A percentile compares a stretch with the other conserved stretches of the same genome.
phyloP scores from a whole-genome alignment of 176 grass and related monocot species.

The Dendrocalamus sinicus region DNA sequence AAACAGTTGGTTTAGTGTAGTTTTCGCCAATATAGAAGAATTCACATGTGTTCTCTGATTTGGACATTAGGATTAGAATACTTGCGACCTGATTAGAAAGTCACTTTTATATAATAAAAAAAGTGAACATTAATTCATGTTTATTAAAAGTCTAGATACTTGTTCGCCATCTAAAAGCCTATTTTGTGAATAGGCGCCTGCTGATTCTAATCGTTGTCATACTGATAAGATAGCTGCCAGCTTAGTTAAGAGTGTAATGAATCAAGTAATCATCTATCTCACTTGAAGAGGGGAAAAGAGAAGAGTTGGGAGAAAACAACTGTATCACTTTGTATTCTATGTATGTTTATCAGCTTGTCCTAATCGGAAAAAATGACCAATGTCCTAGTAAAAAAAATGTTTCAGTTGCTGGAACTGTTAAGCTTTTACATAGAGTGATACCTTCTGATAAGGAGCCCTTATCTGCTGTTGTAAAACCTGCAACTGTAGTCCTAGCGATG shows the following conservation, averaged over 20 bases:
- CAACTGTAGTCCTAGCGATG: background rate
- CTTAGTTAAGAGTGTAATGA: background rate
- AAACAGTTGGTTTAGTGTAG: slow-evolving; percentile 3
- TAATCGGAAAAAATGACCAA: background rate
- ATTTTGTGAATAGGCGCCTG: background rate
- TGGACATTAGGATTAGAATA: slow-evolving; percentile 14
- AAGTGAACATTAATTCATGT: background rate
- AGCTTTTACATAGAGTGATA: background rate
- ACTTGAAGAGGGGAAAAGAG: background rate
- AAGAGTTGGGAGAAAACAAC: background rate
- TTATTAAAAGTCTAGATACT: background rate
- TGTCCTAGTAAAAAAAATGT: background rate
- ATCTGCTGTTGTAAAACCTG: background rate
- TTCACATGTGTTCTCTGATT: background rate
- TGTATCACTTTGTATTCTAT: background rate
- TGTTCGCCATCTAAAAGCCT: background rate
- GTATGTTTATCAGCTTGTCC: background rate
- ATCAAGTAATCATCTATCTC: background rate
- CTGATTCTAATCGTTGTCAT: background rate
- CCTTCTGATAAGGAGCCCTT: background rate
- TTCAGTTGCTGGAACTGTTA: background rate
- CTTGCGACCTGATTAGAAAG: background rate
- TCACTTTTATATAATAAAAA: slow-evolving; percentile 11
- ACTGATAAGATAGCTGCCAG: background rate
- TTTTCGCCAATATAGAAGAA: background rate